Evolutionary conservation across 164 flowering plant genomes (phyloP).

Genomic region (Aristolochia contorta): DNA sequence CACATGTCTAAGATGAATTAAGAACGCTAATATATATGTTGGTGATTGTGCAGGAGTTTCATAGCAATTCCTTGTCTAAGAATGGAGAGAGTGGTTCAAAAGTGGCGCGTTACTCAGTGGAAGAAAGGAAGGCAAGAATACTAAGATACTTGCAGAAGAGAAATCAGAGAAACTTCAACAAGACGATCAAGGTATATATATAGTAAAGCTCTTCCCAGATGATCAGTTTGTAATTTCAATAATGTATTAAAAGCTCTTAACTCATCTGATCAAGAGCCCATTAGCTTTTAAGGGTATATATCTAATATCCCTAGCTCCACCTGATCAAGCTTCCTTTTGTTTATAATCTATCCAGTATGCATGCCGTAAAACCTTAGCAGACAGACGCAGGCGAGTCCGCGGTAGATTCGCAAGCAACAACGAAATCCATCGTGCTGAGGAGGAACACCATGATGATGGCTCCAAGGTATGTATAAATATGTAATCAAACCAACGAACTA

Average conservation of each 20-base stretch:
- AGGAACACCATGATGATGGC: conserved; percentile 13
- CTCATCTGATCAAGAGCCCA: no score
- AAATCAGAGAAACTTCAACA: conserved; percentile 84
- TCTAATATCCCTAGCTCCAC: no score
- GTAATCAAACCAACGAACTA: no score
- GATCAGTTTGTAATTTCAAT: neutral
- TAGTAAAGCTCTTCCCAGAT: neutral
- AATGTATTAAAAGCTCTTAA: neutral
- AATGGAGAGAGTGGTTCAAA: conserved; percentile 26
- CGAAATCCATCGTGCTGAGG: conserved; percentile 18
- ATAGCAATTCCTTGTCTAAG: conserved; percentile 14
- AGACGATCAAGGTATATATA: conserved; percentile 63
- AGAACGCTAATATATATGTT: no score
- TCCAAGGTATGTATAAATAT: conserved; percentile 20
- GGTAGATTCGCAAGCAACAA: conserved; percentile 84
- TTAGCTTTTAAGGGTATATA: no score
- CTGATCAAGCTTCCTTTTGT: neutral
- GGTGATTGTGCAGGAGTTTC: conserved; percentile 22
- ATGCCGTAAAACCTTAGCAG: conserved; percentile 81
- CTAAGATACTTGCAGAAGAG: conserved; percentile 66
- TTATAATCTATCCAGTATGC: conserved; percentile 42
- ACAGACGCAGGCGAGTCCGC: conserved; percentile 59
- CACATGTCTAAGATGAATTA: no score
- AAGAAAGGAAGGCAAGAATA: conserved; percentile 73
- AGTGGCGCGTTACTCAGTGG: conserved; percentile 50